phyloP scores from a whole-genome alignment of 1,139 yeast species.

The Geotrichum phurueaensis region DNA sequence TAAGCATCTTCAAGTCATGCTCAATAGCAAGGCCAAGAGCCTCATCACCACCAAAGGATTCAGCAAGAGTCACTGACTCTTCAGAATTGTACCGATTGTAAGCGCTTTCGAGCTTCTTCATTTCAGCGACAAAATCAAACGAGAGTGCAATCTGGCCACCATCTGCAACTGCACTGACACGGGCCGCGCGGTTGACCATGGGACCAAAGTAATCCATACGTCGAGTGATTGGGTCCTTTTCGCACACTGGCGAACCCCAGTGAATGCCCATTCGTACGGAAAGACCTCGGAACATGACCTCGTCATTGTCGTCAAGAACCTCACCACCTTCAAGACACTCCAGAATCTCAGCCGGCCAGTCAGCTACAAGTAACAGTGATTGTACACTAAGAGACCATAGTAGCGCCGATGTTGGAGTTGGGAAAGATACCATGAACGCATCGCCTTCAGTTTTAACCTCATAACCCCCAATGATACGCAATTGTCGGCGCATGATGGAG shows the following conservation, averaged over 20 bases:
- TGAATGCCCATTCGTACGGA: slow-evolving; percentile 97
- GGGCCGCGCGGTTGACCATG: slow-evolving; percentile 91
- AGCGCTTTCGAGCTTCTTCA: slow-evolving; percentile 51
- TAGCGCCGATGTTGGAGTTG: slow-evolving; percentile 83
- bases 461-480: slow-evolving; percentile 90
- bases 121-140: slow-evolving; percentile 70
- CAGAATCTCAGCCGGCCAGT: slow-evolving; percentile 93
- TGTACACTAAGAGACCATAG: slow-evolving; percentile 95
- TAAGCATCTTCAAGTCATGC: slow-evolving; percentile 59
- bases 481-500: slow-evolving; percentile 86
- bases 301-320: slow-evolving; percentile 60
- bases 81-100: slow-evolving; percentile 45
- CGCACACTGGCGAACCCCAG: slow-evolving; percentile 98
- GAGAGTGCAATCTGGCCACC: slow-evolving; percentile 96
- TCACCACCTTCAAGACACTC: slow-evolving; percentile 82
- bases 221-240: slow-evolving; percentile 85
- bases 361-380: slow-evolving; percentile 71
- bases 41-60: slow-evolving; percentile 58
- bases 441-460: slow-evolving; percentile 99
- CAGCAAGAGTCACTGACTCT: slow-evolving; percentile 38
- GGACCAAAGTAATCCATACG: slow-evolving; percentile 99
- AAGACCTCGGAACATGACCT: slow-evolving; percentile 70
- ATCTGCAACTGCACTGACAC: slow-evolving; percentile 91
- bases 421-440: slow-evolving; percentile 97
- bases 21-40: slow-evolving; percentile 60